These are phyloP conservation scores for Diaporthe citrichinensis DNA, from an alignment of 2,329 filamentous ascomycete genomes.

Conservation along the genomic window DNA sequence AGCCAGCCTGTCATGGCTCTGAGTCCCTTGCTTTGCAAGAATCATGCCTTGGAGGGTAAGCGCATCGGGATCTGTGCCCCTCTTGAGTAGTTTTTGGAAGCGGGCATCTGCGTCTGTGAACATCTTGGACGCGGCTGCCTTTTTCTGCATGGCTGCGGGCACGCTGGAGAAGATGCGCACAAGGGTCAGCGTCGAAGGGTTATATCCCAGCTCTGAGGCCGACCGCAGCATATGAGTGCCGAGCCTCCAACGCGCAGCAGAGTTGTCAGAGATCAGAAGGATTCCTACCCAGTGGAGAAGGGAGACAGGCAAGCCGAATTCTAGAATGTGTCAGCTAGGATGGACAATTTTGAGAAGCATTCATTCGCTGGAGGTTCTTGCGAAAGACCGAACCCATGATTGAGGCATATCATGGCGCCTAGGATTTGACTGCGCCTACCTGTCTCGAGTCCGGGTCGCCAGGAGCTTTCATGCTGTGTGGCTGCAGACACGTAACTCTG, in stretches of 20 bases:
- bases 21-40: constrained; percentile 40
- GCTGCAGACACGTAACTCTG: constrained; percentile 47
- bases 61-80: constrained; percentile 49
- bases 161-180: constrained; percentile 44
- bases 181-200: constrained; percentile 54
- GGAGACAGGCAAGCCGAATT: constrained; percentile 46
- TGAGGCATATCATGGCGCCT: rapidly evolving
- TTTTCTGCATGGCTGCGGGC: constrained; percentile 42
- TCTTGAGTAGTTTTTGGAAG: constrained; percentile 45
- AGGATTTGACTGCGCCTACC: constrained; percentile 37
- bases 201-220: constrained; percentile 51
- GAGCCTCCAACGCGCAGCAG: constrained; percentile 42
- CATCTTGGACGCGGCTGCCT: constrained; percentile 42
- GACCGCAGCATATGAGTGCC: constrained; percentile 53
- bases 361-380: background rate
- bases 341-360: background rate
- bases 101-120: constrained; percentile 44
- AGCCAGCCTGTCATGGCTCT: constrained; percentile 46
- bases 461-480: constrained; percentile 42
- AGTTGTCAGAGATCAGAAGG: constrained; percentile 44
- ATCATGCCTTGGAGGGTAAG: constrained; percentile 54
- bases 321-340: constrained; percentile 38
- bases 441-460: constrained; percentile 45
- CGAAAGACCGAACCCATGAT: background rate
- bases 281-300: constrained; percentile 53